Percentiles rank a stretch among this genome's conserved stretches.
Evolutionary conservation across 2,329 filamentous ascomycete species (phyloP).

Genomic region (Aquanectria penicillioides): DNA sequence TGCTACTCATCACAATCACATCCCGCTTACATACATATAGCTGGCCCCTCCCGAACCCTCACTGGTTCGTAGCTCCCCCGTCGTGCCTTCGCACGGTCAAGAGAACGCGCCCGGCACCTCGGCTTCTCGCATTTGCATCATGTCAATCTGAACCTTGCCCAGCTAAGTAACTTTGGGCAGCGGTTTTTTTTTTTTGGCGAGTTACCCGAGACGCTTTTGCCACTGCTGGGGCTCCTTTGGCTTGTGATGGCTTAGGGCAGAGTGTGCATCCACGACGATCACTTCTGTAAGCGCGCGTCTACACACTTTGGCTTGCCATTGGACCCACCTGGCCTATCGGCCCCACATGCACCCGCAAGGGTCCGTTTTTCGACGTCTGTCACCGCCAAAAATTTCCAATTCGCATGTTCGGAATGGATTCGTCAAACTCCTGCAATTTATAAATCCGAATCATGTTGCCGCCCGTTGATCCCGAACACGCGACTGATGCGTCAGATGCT

Average conservation of each 20-base stretch:
- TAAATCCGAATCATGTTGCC: slow-evolving; percentile 35
- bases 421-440: slow-evolving; percentile 35
- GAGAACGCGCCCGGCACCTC: slow-evolving; percentile 4
- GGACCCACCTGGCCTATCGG: slow-evolving; percentile 15
- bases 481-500: slow-evolving; percentile 31
- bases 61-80: slow-evolving; percentile 9
- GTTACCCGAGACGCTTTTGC: background rate
- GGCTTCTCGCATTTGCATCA: slow-evolving; percentile 3
- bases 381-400: slow-evolving; percentile 41
- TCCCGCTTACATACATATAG: slow-evolving; percentile 17
- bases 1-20: slow-evolving; percentile 21
- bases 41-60: background rate
- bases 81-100: background rate
- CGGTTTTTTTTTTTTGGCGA: background rate
- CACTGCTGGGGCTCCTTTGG: background rate
- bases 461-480: slow-evolving; percentile 30
- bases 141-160: background rate
- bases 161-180: background rate
- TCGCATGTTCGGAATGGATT: slow-evolving; percentile 30
- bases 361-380: slow-evolving; percentile 37
- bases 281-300: slow-evolving; percentile 44
- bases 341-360: slow-evolving; percentile 29
- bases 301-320: slow-evolving; percentile 20
- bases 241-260: slow-evolving; percentile 8
- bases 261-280: slow-evolving; percentile 12